Base-by-base conservation (phyloP, 352 stramenopile species). In the Globisporangium radiosum region DNA sequence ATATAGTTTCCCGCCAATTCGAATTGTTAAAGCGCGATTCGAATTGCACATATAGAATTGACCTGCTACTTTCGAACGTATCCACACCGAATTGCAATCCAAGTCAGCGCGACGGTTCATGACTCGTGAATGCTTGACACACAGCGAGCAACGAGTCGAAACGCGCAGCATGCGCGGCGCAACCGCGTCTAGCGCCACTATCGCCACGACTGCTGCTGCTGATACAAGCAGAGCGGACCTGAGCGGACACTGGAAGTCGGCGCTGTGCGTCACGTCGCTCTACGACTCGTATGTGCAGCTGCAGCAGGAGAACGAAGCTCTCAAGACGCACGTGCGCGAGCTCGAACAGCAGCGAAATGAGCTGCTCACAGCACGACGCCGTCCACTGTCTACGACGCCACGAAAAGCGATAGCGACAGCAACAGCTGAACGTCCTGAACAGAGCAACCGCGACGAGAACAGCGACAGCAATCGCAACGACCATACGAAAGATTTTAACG, bases 241-340 rank as follows among this genome's bases (percentile, higher is more conserved):
- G 2, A 59, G 65, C 3, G 64, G 70, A 8, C 79, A 90, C 56
- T 90, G 78, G 81, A 80, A 85, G 65, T 88, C 78, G 58, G 81
- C 76, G 47, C 76, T 88, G 19, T 88, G 79, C 47, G 79, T 90
- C 47, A 88, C 75, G 15, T 88, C 80, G 47, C 78, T 92, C 15
- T 90, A 87, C 61, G 80, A 92, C 53, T 80, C 82, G 57, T 88
- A 86, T 60, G 71, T 85, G 13, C 69, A 79, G 44, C 42, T 89
- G 37, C 74, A 90, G 63, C 67, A 75, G 25, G 76, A 86, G 52
- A 82, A 80, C 48, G 72, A 78, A 5, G 37, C 60, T 52, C 61
- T 85, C 11, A 70, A 75, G 6, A 64, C 57, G 9, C 52, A 76
- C n/a, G 54, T 76, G 13, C 39, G 49, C 2, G 49, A 71, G 47